Evolutionary conservation across 2,329 filamentous ascomycete species (phyloP).

Genomic region (Epichloe sylvatica): DNA sequence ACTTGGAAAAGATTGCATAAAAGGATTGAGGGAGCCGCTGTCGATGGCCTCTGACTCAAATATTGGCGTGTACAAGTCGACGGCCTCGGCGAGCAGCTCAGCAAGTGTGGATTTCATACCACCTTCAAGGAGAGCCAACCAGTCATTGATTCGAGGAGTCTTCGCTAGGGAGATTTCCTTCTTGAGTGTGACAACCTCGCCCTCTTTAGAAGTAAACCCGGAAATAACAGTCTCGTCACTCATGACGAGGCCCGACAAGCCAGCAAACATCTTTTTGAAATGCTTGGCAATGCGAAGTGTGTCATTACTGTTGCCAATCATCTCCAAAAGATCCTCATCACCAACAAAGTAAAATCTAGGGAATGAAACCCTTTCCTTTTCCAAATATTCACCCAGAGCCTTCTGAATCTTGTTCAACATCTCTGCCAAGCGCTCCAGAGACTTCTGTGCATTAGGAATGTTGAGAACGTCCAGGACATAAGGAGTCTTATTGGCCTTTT

Average conservation of each 20-base stretch:
- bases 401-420: constrained; percentile 98
- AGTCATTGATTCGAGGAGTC: constrained; percentile 95
- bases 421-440: constrained; percentile 87
- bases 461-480: constrained; percentile 92
- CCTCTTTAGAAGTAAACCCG: constrained; percentile 90
- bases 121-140: constrained; percentile 81
- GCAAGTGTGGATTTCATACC: constrained; percentile 93
- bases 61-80: constrained; percentile 67
- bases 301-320: constrained; percentile 98
- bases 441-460: constrained; percentile 92
- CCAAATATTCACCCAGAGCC: constrained; percentile 92
- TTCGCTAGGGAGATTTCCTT: constrained; percentile 86
- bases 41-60: constrained; percentile 62
- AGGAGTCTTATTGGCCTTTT: constrained; percentile 94
- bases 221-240: constrained; percentile 77
- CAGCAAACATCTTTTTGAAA: constrained; percentile 99
- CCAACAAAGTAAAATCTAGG: constrained; percentile 99
- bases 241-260: constrained; percentile 77
- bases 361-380: constrained; percentile 94
- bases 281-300: constrained; percentile 93
- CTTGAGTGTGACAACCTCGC: constrained; percentile 73
- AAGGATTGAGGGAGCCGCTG: constrained; percentile 55
- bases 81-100: constrained; percentile 74
- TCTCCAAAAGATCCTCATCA: constrained; percentile 94
- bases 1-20: constrained; percentile 72